Evolutionary conservation across 805 yeast genomes (phyloP), one percentile per base, ranked within the genome.

Genomic region (Candida peoriensis): DNA sequence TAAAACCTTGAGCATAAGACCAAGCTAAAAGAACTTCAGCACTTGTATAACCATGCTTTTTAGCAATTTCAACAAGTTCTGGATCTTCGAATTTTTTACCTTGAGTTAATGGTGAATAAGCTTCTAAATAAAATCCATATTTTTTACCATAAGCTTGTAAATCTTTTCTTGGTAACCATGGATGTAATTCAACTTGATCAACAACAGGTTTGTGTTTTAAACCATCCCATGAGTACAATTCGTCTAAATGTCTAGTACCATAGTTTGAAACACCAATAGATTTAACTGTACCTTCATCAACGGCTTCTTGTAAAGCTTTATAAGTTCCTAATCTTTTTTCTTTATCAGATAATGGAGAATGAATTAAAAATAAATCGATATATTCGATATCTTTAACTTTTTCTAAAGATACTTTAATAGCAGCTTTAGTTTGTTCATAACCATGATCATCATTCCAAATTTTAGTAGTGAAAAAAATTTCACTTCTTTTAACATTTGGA

Each of bases 231-330:
- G 57, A 47, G 32, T 80, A 62, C 24, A 84, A 57, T 53, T 81
- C 81, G 39, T 78, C 72, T n/a, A 83, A 54, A 53, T 78, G 86
- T 7, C 57, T 61, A n/a, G 59, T 53, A 35, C 87, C 87, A 48
- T 69, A 84, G 61, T 83, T 82, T 15, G 93, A 83, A 14, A 85
- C 88, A 29, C 94, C 95, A 39, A 85, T 75, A 14, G 84, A 69
- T 48, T 68, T 72, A 37, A 81, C 76, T 33, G 65, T 57, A 8
- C 86, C 81, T 7, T 63, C 62, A 19, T 68, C 75, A 21, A 76
- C 78, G 19, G 76, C 78, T 47, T 83, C 90, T 56, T 83, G 89
- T 69, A 84, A 68, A 1, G 88, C 89, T 48, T 61, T 66, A 74
- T 80, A 83, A 4, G 87, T 72, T 29, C 71, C 84, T 28, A 78